Evolutionary conservation across 805 yeast genomes (phyloP).

Genomic region (Candida maesae): DNA sequence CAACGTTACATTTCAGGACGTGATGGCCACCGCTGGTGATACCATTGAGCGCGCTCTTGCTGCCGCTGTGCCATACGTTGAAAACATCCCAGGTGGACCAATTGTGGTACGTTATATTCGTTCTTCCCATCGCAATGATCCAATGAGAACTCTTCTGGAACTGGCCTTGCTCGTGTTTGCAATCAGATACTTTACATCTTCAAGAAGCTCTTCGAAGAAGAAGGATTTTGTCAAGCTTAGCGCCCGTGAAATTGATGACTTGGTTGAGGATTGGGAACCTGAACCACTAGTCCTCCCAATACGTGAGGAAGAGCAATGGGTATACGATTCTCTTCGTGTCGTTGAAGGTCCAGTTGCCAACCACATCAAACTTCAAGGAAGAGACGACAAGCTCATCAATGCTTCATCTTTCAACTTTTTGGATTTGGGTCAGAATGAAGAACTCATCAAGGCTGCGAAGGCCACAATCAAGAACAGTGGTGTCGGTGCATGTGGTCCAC

Average conservation of each 20-base stretch:
- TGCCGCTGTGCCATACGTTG: slow-evolving; percentile 14
- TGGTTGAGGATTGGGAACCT: slow-evolving; percentile 90
- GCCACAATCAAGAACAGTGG: slow-evolving; percentile 65
- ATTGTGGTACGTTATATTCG: slow-evolving; percentile 65
- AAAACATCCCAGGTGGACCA: slow-evolving; percentile 50
- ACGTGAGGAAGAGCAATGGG: slow-evolving; percentile 51
- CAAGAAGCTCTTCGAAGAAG: slow-evolving; percentile 72
- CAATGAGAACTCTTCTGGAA: slow-evolving; percentile 83
- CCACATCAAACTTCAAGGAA: slow-evolving; percentile 23
- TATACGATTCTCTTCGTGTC: slow-evolving; percentile 58
- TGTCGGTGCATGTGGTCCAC: slow-evolving; percentile 98
- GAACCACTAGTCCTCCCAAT: slow-evolving; percentile 69
- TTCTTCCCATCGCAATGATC: slow-evolving; percentile 90
- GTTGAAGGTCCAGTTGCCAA: slow-evolving; percentile 48
- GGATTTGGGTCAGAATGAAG: slow-evolving; percentile 48
- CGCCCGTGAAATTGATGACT: slow-evolving; percentile 67
- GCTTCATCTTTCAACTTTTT: slow-evolving; percentile 71
- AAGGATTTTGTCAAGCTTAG: slow-evolving; percentile 61
- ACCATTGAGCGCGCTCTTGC: slow-evolving; percentile 6
- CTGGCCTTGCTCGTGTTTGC: slow-evolving; percentile 75
- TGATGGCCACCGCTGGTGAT: slow-evolving; percentile 10
- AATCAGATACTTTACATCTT: slow-evolving; percentile 71
- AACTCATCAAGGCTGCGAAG: slow-evolving; percentile 50
- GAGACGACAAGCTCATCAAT: slow-evolving; percentile 47
- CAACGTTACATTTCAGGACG: slow-evolving; percentile 16